Percentiles rank a stretch among this genome's conserved stretches.
Evolutionary conservation across 176 grass and related monocot genomes (phyloP).

Genomic region (Elaeis guineensis): DNA sequence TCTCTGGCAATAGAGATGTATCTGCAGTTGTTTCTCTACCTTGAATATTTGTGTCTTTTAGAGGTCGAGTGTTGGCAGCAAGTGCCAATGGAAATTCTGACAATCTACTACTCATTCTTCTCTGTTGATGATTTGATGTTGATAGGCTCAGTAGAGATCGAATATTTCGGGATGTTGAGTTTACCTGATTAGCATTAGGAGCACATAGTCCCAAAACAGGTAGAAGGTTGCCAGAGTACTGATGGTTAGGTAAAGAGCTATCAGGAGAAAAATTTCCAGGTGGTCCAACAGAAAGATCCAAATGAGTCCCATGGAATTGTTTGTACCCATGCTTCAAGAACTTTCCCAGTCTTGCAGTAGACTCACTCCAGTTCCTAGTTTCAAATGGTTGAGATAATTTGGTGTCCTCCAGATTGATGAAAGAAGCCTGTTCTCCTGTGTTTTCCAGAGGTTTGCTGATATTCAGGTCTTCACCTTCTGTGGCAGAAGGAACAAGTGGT

Average conservation of each 20-base stretch:
- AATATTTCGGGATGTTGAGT: slow-evolving; percentile 32
- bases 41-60: slow-evolving; percentile 27
- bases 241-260: slow-evolving; percentile 29
- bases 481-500: slow-evolving; percentile 22
- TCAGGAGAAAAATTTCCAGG: slow-evolving; percentile 25
- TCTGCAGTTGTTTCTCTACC: slow-evolving; percentile 22
- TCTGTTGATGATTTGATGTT: slow-evolving; percentile 29
- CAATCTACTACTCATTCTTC: slow-evolving; percentile 31
- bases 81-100: slow-evolving; percentile 22
- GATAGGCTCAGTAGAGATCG: slow-evolving; percentile 20
- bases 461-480: slow-evolving; percentile 36
- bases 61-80: slow-evolving; percentile 23
- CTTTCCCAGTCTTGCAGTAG: slow-evolving; percentile 37
- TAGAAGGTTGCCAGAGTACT: slow-evolving; percentile 48
- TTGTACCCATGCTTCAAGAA: slow-evolving; percentile 39
- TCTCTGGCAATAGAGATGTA: slow-evolving; percentile 2
- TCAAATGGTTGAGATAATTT: slow-evolving; percentile 30
- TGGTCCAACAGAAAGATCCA: slow-evolving; percentile 40
- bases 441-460: slow-evolving; percentile 27
- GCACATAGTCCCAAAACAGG: slow-evolving; percentile 91
- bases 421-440: slow-evolving; percentile 15
- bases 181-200: slow-evolving; percentile 79
- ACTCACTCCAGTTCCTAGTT: slow-evolving; percentile 36
- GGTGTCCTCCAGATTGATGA: slow-evolving; percentile 12
- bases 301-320: slow-evolving; percentile 45